Evolutionary conservation across 1,284 basidiomycete species (phyloP).

Genomic region (Phylloporus sp.): DNA sequence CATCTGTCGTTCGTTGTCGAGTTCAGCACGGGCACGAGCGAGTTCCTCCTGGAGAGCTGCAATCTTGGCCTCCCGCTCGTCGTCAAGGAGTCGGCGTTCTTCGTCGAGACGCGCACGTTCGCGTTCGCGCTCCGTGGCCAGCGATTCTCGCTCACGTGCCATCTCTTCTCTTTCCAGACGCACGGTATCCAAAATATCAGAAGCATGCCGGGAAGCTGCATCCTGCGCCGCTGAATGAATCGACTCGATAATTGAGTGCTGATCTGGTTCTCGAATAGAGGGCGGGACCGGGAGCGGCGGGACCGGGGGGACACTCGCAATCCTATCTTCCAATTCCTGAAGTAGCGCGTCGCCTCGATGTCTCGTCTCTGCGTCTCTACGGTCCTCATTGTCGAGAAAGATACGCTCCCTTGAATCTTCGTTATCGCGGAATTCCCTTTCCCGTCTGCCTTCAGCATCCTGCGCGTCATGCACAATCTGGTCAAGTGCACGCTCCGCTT

Average conservation of each 20-base stretch:
- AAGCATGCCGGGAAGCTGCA: constrained; percentile 56
- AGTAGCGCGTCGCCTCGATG: constrained; percentile 56
- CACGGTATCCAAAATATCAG: constrained; percentile 61
- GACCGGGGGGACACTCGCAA: constrained; percentile 33
- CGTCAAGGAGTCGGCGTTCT: constrained; percentile 50
- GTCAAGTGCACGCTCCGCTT: constrained; percentile 53
- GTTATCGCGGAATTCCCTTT: constrained; percentile 60
- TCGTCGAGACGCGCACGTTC: constrained; percentile 51
- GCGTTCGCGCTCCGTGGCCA: constrained; percentile 54
- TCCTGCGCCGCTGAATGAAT: constrained; percentile 45
- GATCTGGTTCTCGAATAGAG: constrained; percentile 18
- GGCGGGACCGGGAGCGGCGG: constrained; percentile 29
- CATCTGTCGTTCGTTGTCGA: constrained; percentile 57
- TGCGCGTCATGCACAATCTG: constrained; percentile 51
- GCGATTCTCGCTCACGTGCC: constrained; percentile 54
- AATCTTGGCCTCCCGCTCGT: constrained; percentile 58
- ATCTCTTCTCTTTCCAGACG: constrained; percentile 62
- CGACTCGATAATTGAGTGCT: constrained; percentile 40
- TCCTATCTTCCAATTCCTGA: constrained; percentile 47
- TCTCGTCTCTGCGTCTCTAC: constrained; percentile 56
- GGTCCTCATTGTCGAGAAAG: constrained; percentile 61
- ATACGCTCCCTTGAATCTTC: constrained; percentile 67
- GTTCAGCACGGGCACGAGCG: constrained; percentile 55
- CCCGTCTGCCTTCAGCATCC: constrained; percentile 62
- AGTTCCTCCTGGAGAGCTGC: constrained; percentile 65